phyloP scores from a whole-genome alignment of 23 red algal genomes.

The Rhodosorus marinus region DNA sequence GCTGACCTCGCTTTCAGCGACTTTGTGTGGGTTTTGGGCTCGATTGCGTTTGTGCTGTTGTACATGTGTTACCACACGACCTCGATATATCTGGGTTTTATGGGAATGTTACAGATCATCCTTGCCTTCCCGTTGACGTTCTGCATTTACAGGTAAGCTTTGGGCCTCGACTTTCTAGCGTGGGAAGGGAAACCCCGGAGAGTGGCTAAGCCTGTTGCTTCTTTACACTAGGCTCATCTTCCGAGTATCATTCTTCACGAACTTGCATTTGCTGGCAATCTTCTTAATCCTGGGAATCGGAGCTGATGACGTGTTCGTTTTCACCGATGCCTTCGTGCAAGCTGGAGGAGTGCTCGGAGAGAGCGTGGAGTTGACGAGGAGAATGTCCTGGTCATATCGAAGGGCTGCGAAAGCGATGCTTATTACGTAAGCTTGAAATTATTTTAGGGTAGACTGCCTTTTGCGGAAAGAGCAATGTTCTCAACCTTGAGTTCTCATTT shows the following conservation, averaged over 20 bases:
- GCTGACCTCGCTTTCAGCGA: constrained; percentile 1
- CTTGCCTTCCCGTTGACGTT: constrained; percentile 38
- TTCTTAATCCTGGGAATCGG: constrained; percentile 47
- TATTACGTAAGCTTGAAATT: no score
- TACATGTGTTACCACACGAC: constrained; percentile 33
- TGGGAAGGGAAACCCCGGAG: no score
- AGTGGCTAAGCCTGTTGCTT: no score
- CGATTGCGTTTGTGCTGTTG: constrained; percentile 31
- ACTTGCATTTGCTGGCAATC: constrained; percentile 34
- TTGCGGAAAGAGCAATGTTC: no score
- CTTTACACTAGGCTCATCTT: no score
- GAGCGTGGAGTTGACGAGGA: constrained; percentile 1
- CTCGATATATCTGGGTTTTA: constrained; percentile 14
- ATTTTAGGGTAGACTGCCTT: no score
- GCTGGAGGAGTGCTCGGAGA: constrained; percentile 18
- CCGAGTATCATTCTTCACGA: constrained; percentile 32
- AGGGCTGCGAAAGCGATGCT: constrained; percentile 31
- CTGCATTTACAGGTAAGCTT: constrained; percentile 23
- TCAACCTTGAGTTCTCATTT: no score
- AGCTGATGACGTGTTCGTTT: constrained; percentile 57
- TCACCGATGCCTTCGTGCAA: constrained; percentile 52
- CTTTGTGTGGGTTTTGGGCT: constrained; percentile 17
- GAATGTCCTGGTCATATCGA: constrained; percentile 26
- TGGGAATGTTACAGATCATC: constrained; percentile 38
- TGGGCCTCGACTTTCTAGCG: no score